A percentile compares a stretch with the other conserved stretches of the same genome.
These are phyloP conservation scores for Podaxis sp. DNA, from an alignment of 768 basidiomycete genomes.

Conservation along the genomic window DNA sequence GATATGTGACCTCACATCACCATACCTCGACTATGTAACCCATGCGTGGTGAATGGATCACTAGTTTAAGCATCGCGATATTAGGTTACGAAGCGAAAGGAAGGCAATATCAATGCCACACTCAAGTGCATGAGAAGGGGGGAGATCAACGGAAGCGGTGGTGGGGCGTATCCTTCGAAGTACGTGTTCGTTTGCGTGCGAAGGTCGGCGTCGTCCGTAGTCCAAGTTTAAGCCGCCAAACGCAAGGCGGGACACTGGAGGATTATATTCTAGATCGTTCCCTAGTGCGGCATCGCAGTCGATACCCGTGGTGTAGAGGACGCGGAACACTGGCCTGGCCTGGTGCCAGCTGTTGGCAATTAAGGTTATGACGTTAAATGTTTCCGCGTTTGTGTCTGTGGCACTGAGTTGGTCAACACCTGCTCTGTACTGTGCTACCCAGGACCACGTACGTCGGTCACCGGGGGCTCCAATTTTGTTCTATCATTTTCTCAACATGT, in stretches of 20 bases:
- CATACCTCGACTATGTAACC: neutral
- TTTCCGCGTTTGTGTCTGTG: neutral
- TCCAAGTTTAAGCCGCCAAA: neutral
- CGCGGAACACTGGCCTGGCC: neutral
- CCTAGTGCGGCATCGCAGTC: neutral
- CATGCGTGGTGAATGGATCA: slow-evolving; percentile 10
- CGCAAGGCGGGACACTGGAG: neutral
- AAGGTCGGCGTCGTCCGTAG: neutral
- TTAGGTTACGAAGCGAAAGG: neutral
- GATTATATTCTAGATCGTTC: neutral
- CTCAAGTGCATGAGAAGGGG: neutral
- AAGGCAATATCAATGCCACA: neutral
- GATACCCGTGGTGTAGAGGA: neutral
- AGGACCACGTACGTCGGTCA: neutral
- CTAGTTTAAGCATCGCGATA: neutral
- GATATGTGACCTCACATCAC: neutral
- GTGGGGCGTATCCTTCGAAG: neutral
- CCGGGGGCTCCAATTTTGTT: neutral
- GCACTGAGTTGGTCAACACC: neutral
- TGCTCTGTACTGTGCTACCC: neutral
- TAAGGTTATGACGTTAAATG: no score
- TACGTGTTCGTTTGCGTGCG: neutral
- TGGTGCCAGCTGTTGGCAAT: neutral
- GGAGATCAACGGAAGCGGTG: neutral
- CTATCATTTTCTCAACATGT: neutral